Evolutionary conservation across 331 rosid species (phyloP), one percentile per base, ranked within the genome.

Genomic region (Saraca asoca): DNA sequence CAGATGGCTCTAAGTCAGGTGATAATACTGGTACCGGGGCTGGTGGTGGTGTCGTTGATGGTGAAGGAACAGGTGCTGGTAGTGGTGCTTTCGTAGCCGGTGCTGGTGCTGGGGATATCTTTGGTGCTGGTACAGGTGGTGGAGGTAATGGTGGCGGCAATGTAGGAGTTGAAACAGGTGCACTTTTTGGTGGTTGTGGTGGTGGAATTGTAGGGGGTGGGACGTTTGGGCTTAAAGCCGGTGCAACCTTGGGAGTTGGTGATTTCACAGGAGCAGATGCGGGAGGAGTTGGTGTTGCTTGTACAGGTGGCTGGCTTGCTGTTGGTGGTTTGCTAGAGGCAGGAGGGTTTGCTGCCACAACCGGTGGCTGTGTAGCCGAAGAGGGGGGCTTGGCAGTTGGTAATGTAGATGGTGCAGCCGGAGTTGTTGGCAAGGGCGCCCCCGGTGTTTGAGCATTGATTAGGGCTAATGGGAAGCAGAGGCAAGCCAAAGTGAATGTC

Each of bases 51-150:
- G 75, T 43, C 20, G 68, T 65, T 63, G 51, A 14, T 54, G 84
- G 86, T 31, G 88, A 52, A 43, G 84, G 85, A 33, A 89, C 65
- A 14, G 95, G 92, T 6, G 79, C 64, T 13, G 87, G 88, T 34
- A 81, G 31, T 9, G 74, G 86, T 5, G 80, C 62, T 62, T 75
- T 74, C 79, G 77, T 82, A 13, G 74, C 60, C 4, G 95, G 95
- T 16, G 91, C 80, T 0, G 92, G 96, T 7, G 83, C 87, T 0
- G 85, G 88, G 11, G 43, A 10, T 5, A 10, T n/a, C 24, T 69
- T 76, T 12, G 95, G 96, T 39, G 89, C 88, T 15, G 85, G 83
- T 6, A 86, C 81, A 5, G 96, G 91, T 61, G 91, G 82, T 7
- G 88, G 71, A 0, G 78, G 74, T 42, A 77, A 18, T 5, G 80